Evolutionary conservation across 768 basidiomycete species (phyloP).

Genomic region (Russula compacta): DNA sequence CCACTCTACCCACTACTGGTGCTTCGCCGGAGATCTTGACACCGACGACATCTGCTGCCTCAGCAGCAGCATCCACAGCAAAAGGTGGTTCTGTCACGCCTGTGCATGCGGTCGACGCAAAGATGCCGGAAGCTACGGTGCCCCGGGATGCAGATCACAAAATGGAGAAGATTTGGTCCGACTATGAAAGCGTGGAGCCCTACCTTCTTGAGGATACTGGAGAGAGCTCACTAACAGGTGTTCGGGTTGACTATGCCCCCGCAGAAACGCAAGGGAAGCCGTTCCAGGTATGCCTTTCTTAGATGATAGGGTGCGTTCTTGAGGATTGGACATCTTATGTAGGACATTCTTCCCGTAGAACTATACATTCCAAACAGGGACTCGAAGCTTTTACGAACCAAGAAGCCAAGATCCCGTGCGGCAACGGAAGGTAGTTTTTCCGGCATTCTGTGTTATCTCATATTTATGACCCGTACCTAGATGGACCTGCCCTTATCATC

Average conservation of each 20-base stretch:
- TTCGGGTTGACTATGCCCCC: slow-evolving; percentile 49
- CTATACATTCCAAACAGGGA: slow-evolving; percentile 60
- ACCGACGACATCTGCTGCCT: slow-evolving; percentile 6
- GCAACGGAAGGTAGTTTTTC: slow-evolving; percentile 49
- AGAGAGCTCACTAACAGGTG: slow-evolving; percentile 42
- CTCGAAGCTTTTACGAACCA: slow-evolving; percentile 35
- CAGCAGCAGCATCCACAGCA: slow-evolving; percentile 7
- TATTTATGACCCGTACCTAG: slow-evolving; percentile 29
- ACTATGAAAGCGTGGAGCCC: slow-evolving; percentile 76
- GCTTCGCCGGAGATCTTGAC: slow-evolving; percentile 3
- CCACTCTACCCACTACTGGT: background rate
- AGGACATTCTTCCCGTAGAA: slow-evolving; percentile 76
- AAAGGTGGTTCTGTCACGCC: slow-evolving; percentile 13
- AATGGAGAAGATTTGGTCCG: slow-evolving; percentile 77
- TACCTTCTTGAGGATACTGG: slow-evolving; percentile 44
- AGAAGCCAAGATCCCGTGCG: slow-evolving; percentile 34
- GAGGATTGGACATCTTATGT: background rate
- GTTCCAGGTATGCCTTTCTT: slow-evolving; percentile 42
- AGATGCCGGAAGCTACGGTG: slow-evolving; percentile 30
- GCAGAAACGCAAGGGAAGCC: slow-evolving; percentile 37
- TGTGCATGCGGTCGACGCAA: slow-evolving; percentile 4
- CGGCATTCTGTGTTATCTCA: background rate
- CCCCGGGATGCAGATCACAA: slow-evolving; percentile 80
- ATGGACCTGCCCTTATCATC: slow-evolving; percentile 84
- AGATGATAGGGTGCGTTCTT: background rate